Base-by-base conservation (phyloP, 2,329 filamentous ascomycete species). In the Neophaeococcomyces aloes region DNA sequence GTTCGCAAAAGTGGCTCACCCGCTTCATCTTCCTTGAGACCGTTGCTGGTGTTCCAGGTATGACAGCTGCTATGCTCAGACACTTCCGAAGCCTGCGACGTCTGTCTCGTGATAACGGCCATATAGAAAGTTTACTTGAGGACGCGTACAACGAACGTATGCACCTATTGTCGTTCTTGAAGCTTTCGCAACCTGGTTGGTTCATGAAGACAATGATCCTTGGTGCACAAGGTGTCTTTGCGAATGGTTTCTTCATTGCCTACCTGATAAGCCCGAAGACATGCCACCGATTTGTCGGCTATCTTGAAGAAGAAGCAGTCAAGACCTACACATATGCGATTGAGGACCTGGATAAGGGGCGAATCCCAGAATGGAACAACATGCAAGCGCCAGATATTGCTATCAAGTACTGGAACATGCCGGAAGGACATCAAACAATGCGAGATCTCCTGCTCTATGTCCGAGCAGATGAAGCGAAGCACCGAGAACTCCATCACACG, bases 301-400 rank as follows among this genome's bases (percentile, higher is more conserved):
- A 96, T 56, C 78, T 98, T 10, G 91, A 98, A 64, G 91, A 98
- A 62, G 91, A 98, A 64, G 91, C 91, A 7, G 89, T 96, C 1
- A 76, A 94, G 59, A 98, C 91, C 0, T 98, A 98, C 68, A 91
- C 86, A 0, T 79, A 87, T 38, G 85, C 86, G 48, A 83, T 96
- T 56, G 71, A 79, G 53, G 91, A 96, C 58, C 75, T 98, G 18
- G 88, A 96, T 46, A 72, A 75, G 2, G 89, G 89, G n/a, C 75
- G 78, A 46, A 68, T 95, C 11, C 87, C 88, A 1, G 78, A 78
- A 55, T 98, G 91, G 88, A 70, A 76, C 19, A 74, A 79, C 6
- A 80, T 94, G 57, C 56, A 73, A 42, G 86, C 91, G 2, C 91
- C 91, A 0, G 85, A 94, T 47, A 87, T 98, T 52, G 91, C 91